Evolutionary conservation across 2,329 filamentous ascomycete genomes (phyloP).

Genomic region (Aspergillus fumigatus): DNA sequence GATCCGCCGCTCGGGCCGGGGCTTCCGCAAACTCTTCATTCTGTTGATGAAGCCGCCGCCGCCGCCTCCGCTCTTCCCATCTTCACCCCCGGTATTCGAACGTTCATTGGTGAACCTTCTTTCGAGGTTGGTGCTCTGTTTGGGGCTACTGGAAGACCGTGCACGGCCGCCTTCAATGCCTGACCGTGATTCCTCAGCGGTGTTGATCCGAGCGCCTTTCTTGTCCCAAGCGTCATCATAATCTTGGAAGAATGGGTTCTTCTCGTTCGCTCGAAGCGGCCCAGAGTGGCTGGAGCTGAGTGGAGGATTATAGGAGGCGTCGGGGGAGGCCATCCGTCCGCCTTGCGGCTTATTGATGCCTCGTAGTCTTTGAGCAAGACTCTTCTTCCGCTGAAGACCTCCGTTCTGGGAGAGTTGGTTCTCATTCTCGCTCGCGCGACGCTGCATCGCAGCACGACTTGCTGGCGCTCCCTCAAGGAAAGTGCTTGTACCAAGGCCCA

Average conservation of each 20-base stretch:
- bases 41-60: slow-evolving; percentile 68
- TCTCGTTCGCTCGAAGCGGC: slow-evolving; percentile 42
- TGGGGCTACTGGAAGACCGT: slow-evolving; percentile 57
- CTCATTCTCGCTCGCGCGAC: slow-evolving; percentile 66
- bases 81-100: slow-evolving; percentile 24
- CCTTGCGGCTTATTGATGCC: slow-evolving; percentile 67
- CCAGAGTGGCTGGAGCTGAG: slow-evolving; percentile 30
- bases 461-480: slow-evolving; percentile 93
- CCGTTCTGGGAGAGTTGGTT: slow-evolving; percentile 36
- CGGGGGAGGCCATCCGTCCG: slow-evolving; percentile 56
- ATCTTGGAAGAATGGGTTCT: slow-evolving; percentile 80
- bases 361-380: slow-evolving; percentile 83
- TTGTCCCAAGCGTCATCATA: slow-evolving; percentile 64
- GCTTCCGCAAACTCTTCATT: slow-evolving; percentile 72
- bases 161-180: slow-evolving; percentile 27
- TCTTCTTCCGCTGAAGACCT: slow-evolving; percentile 82
- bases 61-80: slow-evolving; percentile 43
- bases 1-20: slow-evolving; percentile 37
- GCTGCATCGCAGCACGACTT: slow-evolving; percentile 71
- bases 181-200: slow-evolving; percentile 43
- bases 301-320: slow-evolving; percentile 36
- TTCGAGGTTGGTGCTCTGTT: slow-evolving; percentile 51
- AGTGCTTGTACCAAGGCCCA: slow-evolving; percentile 87
- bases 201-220: slow-evolving; percentile 57
- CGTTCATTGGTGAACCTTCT: slow-evolving; percentile 60